Conservation (phyloP, 805 yeast species). For the Yueomyces sinensis region DNA sequence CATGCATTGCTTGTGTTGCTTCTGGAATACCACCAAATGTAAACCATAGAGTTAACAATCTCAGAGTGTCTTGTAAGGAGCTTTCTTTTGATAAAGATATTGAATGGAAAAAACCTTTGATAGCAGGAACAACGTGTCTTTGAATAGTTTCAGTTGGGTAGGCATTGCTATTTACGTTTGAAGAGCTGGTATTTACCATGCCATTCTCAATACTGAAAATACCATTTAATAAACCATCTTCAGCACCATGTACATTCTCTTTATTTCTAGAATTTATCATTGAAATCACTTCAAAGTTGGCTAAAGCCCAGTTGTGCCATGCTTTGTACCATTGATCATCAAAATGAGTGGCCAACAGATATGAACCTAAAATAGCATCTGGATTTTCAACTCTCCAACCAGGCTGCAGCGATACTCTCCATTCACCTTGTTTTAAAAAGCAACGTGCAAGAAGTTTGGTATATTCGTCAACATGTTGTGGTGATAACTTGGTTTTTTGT, state of each 20-base stretch:
- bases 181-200: conserved; percentile 20
- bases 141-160: conserved; percentile 47
- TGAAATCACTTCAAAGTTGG: conserved; percentile 90
- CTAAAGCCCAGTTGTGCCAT: conserved; percentile 99
- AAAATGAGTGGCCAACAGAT: conserved; percentile 86
- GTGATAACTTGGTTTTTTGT: conserved; percentile 29
- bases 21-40: conserved; percentile 89
- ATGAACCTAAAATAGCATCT: conserved; percentile 82
- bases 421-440: conserved; percentile 94
- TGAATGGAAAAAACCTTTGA: conserved; percentile 90
- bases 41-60: conserved; percentile 89
- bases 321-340: conserved; percentile 93
- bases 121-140: conserved; percentile 90
- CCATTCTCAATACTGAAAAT: conserved; percentile 11
- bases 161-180: conserved; percentile 1
- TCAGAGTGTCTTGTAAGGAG: conserved; percentile 83
- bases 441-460: conserved; percentile 84
- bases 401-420: conserved; percentile 77
- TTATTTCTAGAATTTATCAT: conserved; percentile 27
- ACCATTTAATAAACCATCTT: conserved; percentile 4
- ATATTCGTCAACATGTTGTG: conserved; percentile 67
- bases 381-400: conserved; percentile 72
- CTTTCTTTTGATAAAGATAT: conserved; percentile 77
- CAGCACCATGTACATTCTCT: conserved; percentile 10
- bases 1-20: conserved; percentile 79